These are phyloP conservation scores for Ailanthus altissimus DNA, from an alignment of 345 rosid genomes.

Conservation along the genomic window DNA sequence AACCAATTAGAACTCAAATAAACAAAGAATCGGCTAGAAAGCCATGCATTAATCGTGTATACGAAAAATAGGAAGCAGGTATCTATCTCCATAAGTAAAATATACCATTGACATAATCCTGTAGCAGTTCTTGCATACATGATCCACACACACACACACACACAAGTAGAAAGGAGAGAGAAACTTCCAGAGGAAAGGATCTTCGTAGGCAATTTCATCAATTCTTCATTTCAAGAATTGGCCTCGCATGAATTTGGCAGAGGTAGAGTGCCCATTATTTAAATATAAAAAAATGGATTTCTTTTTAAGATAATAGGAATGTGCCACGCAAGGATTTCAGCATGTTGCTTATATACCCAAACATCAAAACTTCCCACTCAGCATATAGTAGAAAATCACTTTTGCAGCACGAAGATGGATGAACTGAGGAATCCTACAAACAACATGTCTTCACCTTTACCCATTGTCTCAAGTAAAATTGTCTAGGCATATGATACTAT, in stretches of 20 bases:
- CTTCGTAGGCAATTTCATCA: neutral
- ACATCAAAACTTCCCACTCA: conserved; percentile 6
- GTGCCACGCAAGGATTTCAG: neutral
- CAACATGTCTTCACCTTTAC: neutral
- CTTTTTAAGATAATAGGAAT: neutral
- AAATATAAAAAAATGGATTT: neutral
- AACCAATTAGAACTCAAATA: too few relatives aligned
- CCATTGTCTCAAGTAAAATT: neutral
- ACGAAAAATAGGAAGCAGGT: neutral
- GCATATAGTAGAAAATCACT: neutral
- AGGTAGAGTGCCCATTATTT: neutral
- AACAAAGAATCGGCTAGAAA: too few relatives aligned
- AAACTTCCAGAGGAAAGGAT: neutral
- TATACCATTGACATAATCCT: neutral
- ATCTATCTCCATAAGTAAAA: neutral
- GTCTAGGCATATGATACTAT: conserved; percentile 46
- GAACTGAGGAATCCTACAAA: neutral
- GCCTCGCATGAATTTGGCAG: neutral
- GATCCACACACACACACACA: neutral
- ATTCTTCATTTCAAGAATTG: neutral
- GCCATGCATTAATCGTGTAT: neutral
- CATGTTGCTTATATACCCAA: neutral
- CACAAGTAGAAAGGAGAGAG: neutral
- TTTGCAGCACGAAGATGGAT: neutral
- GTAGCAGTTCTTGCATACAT: neutral